A percentile compares a stretch with the other conserved stretches of the same genome.
phyloP scores from a whole-genome alignment of 2,329 filamentous ascomycete species.

The Rachicladosporium sp. region DNA sequence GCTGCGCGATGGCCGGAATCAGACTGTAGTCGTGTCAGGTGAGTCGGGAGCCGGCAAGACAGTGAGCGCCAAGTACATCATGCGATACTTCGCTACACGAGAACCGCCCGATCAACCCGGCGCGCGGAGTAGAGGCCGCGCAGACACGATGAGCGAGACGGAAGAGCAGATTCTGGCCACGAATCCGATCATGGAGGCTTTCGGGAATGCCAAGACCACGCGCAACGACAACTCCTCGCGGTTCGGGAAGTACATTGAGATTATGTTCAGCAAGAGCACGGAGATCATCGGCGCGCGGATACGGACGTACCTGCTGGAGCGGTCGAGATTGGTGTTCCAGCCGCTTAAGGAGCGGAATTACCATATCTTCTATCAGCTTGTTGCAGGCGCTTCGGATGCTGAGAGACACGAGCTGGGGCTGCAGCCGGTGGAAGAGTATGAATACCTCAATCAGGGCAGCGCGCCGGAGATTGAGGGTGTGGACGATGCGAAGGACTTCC shows the following conservation, averaged over 20 bases:
- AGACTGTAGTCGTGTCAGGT: slow-evolving; percentile 97
- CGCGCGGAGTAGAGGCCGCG: slow-evolving; percentile 59
- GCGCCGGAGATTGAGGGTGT: slow-evolving; percentile 85
- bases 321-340: slow-evolving; percentile 92
- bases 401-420: slow-evolving; percentile 71
- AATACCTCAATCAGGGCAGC: slow-evolving; percentile 92
- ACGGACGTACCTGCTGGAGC: slow-evolving; percentile 85
- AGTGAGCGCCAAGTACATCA: slow-evolving; percentile 98
- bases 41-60: slow-evolving; percentile 98
- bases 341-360: slow-evolving; percentile 97
- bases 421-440: slow-evolving; percentile 76
- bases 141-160: slow-evolving; percentile 84
- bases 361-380: slow-evolving; percentile 96
- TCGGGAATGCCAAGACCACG: slow-evolving; percentile 99
- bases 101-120: slow-evolving; percentile 82
- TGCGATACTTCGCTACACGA: slow-evolving; percentile 97
- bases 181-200: slow-evolving; percentile 99
- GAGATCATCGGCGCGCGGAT: slow-evolving; percentile 98
- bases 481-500: slow-evolving; percentile 88
- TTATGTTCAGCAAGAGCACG: slow-evolving; percentile 91
- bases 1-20: slow-evolving; percentile 89
- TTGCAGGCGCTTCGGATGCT: slow-evolving; percentile 77
- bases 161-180: slow-evolving; percentile 97
- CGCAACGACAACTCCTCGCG: slow-evolving; percentile 97
- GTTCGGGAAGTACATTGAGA: slow-evolving; percentile 99